Evolutionary conservation across 1,284 basidiomycete genomes (phyloP), one percentile per base, ranked within the genome.

Genomic region (Naganishia albida): DNA sequence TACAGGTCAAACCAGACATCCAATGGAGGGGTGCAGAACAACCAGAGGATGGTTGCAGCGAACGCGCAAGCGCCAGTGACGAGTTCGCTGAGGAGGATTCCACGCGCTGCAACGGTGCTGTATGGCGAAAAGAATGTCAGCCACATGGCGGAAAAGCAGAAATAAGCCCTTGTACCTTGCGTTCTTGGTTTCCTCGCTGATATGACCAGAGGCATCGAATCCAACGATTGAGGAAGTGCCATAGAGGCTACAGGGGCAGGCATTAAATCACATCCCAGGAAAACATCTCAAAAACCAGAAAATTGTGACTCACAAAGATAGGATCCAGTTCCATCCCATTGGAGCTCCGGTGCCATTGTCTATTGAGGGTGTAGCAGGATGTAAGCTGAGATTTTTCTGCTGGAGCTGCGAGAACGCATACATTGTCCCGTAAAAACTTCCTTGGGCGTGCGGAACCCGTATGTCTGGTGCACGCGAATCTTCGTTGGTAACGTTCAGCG

Each of bases 121-220:
- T 10, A 34, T 54, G 44, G 16, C 23, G 8, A 26, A 25, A 51
- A 64, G 56, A 56, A 16, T 55, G 13, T 50, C 43, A 23, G 7
- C 30, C 15, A 12, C n/a, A 23, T 10, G 2, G 16, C 34, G 7
- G 2, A 7, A 1, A 16, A 25, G 12, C 13, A 0, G 12, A 42
- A 7, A 48, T 34, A 25, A 12, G 20, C 15, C 13, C 63, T 10
- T 72, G 55, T 73, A 86, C 87, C 85, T 86, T 8, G 91, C 90
- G 73, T 92, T 88, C 76, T 89, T 90, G 0, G 91, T 92, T 78
- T 93, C 91, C 77, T 93, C 91, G 2, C 90, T 90, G 66, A 93
- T 87, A 69, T 93, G 91, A 0, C 91, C 91, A 18, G 89, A 87
- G 0, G 90, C 90, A 76, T 92, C 91, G 71, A 91, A 93, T 2